These are phyloP conservation scores for Jamesozyma hellenica DNA, from an alignment of 805 yeast genomes.

Conservation along the genomic window DNA sequence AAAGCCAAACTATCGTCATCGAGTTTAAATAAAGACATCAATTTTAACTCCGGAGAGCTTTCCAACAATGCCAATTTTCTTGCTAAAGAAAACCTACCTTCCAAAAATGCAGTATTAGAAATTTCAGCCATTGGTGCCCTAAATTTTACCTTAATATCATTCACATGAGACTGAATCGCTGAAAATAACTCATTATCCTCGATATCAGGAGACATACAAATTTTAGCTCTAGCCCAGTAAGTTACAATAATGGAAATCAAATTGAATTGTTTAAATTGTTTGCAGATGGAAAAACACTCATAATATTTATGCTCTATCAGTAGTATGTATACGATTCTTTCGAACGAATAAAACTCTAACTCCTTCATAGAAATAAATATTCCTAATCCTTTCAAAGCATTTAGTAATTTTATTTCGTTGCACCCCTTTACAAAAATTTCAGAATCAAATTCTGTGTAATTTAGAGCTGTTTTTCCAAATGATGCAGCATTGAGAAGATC, in stretches of 20 bases:
- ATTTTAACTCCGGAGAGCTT: constrained; percentile 44
- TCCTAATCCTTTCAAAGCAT: constrained; percentile 58
- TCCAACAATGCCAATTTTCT: constrained; percentile 60
- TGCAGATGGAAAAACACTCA: constrained; percentile 53
- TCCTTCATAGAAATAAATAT: constrained; percentile 55
- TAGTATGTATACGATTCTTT: constrained; percentile 46
- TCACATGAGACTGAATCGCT: constrained; percentile 29
- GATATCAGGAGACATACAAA: constrained; percentile 41
- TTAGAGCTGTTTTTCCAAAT: constrained; percentile 63
- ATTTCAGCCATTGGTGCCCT: constrained; percentile 32
- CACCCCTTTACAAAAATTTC: constrained; percentile 54
- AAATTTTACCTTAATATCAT: constrained; percentile 13
- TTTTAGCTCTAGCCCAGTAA: constrained; percentile 74
- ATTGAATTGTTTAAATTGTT: constrained; percentile 36
- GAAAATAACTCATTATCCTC: constrained; percentile 52
- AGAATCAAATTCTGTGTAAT: constrained; percentile 44
- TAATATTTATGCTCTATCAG: constrained; percentile 49
- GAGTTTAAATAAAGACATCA: constrained; percentile 55
- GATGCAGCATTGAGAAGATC: constrained; percentile 68
- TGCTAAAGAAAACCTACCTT: constrained; percentile 68
- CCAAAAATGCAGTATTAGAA: constrained; percentile 30
- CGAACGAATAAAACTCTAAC: constrained; percentile 42
- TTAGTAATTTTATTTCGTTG: constrained; percentile 54
- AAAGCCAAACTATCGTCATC: constrained; percentile 66
- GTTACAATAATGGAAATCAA: constrained; percentile 43